These are phyloP conservation scores for Capsella bursapastoris DNA, from an alignment of 345 rosid species.

Conservation along the genomic window DNA sequence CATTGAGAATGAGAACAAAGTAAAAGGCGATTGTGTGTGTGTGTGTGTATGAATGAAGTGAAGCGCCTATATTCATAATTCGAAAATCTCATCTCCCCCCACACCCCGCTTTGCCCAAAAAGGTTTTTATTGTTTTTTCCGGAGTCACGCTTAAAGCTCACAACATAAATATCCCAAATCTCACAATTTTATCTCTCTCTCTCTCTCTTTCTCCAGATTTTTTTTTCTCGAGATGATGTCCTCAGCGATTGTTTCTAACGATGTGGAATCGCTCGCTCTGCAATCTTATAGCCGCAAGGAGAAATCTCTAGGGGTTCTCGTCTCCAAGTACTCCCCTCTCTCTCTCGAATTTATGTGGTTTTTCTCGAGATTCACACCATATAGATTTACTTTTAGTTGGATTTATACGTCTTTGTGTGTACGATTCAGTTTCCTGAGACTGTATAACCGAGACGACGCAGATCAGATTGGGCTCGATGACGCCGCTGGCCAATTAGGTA, in stretches of 20 bases:
- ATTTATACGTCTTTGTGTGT: not conserved
- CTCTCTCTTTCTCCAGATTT: not conserved
- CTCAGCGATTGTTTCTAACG: constrained; percentile 16
- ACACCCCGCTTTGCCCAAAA: constrained; percentile 6
- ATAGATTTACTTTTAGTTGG: not conserved
- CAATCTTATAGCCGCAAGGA: constrained; percentile 73
- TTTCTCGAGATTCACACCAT: constrained; percentile 3
- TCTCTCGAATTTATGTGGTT: not conserved
- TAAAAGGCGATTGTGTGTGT: not conserved
- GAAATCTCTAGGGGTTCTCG: constrained; percentile 77
- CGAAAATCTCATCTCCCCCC: constrained; percentile 13
- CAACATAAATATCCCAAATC: not conserved
- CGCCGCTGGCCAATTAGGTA: constrained; percentile 69
- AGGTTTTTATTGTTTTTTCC: not conserved
- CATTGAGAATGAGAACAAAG: not conserved
- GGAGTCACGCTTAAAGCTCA: not conserved
- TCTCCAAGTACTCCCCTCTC: constrained; percentile 58
- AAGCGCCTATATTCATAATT: constrained; percentile 31
- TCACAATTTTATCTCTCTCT: not conserved
- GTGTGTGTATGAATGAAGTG: not conserved
- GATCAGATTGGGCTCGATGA: constrained; percentile 75
- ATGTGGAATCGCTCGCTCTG: constrained; percentile 49
- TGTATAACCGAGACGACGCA: constrained; percentile 62
- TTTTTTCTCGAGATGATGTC: constrained; percentile 13
- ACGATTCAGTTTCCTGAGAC: constrained; percentile 55